Evolutionary conservation across 208 protist genomes (phyloP).

Genomic region (Strigomonas culicis): DNA sequence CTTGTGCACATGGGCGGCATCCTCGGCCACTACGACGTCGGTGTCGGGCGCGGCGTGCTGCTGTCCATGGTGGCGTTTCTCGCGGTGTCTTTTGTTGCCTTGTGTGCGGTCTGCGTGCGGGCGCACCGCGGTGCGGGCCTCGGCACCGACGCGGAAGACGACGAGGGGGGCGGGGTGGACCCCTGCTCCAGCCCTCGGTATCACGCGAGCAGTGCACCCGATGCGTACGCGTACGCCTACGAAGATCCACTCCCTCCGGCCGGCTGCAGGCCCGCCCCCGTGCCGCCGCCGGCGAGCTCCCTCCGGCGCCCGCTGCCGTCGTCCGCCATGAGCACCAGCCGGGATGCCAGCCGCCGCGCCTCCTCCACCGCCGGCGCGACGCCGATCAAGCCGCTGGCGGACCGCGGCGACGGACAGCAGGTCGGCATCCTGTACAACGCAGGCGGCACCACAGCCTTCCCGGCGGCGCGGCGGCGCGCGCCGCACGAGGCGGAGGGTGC

Average conservation of each 20-base stretch:
- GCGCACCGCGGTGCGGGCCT: background rate
- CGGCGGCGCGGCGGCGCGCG: background rate
- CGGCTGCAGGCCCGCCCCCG: background rate
- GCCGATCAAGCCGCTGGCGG: background rate
- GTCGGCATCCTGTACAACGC: background rate
- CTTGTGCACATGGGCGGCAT: slow-evolving; percentile 64
- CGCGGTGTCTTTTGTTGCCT: slow-evolving; percentile 37
- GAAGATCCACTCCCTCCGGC: background rate
- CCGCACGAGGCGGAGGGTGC: too few species aligned
- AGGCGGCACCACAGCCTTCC: background rate
- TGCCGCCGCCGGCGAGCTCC: too few species aligned
- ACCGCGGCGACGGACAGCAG: background rate
- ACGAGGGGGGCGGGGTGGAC: background rate
- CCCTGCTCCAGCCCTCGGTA: too few species aligned
- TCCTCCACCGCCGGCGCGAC: too few species aligned
- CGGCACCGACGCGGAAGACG: background rate
- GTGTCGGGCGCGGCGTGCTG: slow-evolving; percentile 27
- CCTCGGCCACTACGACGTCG: slow-evolving; percentile 34
- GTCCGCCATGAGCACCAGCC: background rate
- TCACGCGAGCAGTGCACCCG: too few species aligned
- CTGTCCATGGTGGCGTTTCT: slow-evolving; percentile 57
- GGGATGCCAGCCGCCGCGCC: background rate
- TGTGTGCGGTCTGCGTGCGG: slow-evolving; percentile 17
- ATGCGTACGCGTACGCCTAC: background rate
- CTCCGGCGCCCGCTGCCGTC: too few species aligned